Percentiles rank a stretch among this genome's conserved stretches.
These are phyloP conservation scores for Pseudocercospora eumusae DNA, from an alignment of 2,329 filamentous ascomycete species.

Conservation along the genomic window DNA sequence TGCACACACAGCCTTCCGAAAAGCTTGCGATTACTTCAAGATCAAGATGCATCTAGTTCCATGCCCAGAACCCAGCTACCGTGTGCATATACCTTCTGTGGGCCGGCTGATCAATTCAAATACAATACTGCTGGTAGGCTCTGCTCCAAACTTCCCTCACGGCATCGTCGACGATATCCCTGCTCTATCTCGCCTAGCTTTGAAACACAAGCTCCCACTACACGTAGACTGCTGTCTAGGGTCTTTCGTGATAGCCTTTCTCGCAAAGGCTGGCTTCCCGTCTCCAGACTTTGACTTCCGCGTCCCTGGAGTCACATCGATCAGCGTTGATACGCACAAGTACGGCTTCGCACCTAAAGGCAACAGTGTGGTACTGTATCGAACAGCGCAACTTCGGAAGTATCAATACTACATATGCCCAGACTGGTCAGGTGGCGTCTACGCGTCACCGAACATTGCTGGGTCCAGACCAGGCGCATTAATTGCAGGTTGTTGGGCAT, in stretches of 20 bases:
- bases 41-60: constrained; percentile 90
- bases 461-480: constrained; percentile 89
- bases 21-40: constrained; percentile 92
- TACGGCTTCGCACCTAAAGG: constrained; percentile 98
- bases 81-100: constrained; percentile 77
- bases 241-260: constrained; percentile 89
- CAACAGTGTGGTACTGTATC: constrained; percentile 91
- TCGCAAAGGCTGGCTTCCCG: constrained; percentile 91
- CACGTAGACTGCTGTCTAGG: constrained; percentile 98
- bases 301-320: constrained; percentile 89
- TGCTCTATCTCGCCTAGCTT: constrained; percentile 77
- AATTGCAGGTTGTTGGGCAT: constrained; percentile 95
- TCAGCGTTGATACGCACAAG: constrained; percentile 97
- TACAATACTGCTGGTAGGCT: constrained; percentile 89
- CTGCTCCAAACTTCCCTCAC: constrained; percentile 95
- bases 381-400: constrained; percentile 71
- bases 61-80: constrained; percentile 81
- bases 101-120: constrained; percentile 89
- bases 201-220: constrained; percentile 76
- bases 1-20: constrained; percentile 93
- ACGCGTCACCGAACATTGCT: constrained; percentile 88
- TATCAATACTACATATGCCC: constrained; percentile 97
- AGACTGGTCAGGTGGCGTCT: constrained; percentile 94
- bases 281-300: constrained; percentile 89
- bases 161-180: constrained; percentile 96